Evolutionary conservation across 73 alveolate genomes (phyloP), one percentile per base, ranked within the genome.

Genomic region (Diophrys appendiculata): DNA sequence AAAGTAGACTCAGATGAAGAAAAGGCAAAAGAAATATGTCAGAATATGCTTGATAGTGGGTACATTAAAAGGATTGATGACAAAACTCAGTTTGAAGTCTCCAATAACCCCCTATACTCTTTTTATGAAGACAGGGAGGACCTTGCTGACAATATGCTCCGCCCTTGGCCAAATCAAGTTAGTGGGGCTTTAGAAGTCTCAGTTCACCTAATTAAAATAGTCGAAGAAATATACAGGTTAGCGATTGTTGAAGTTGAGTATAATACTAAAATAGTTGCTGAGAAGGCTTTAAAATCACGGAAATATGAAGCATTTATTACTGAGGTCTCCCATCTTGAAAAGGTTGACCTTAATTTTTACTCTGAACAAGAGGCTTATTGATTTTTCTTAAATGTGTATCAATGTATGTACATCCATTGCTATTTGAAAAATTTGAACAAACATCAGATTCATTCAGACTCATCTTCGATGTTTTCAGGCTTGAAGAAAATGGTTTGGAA

Each of bases 341-440:
- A 71, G 56, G 86, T 90, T 11, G 86, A 87, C 64, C n/a, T 87
- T 31, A 54, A 74, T 30, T 83, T 75, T 52, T 43, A 71, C 0
- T 52, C 79, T 1, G 31, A 54, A 2, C 14, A 43, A 11, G 94
- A 90, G 79, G 89, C 76, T 52, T 72, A 80, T 52, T 76, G 88
- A 32, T 81, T 90, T 75, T 87, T 90, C 76, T 64, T 90, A 2
- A 89, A 89, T 60, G 78, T 82, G 2, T 88, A 87, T 70, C 84
- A 90, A 60, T 54, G 82, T 22, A 87, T 91, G 95, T 82, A 83
- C 77, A 65, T 88, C 54, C 95, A 88, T 70, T 75, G 86, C 55
- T 87, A 52, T 73, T 73, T 73, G 53, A 73, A 52, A 53, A 25
- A 67, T 24, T 67, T 67, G 14, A 67, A 67, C 23, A n/a, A n/a